These are phyloP conservation scores for Lantana camara DNA, from an alignment of 257 asterid genomes.

Conservation along the genomic window DNA sequence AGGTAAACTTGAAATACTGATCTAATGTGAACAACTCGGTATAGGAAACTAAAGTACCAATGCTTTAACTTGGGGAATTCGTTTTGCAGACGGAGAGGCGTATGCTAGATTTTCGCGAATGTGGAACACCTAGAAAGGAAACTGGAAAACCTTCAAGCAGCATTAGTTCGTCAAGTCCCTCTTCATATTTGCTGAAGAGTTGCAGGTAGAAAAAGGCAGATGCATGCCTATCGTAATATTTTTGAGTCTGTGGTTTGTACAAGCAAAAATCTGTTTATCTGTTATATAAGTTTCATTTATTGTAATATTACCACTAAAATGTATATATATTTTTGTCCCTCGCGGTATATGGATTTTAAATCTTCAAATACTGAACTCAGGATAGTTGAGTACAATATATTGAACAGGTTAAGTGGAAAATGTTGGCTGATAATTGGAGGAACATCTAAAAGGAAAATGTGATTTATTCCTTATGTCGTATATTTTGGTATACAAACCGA, in stretches of 20 bases:
- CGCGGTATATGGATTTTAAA: slow-evolving; percentile 12
- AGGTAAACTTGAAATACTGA: no score
- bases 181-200: slow-evolving; percentile 72
- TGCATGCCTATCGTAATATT: slow-evolving; percentile 15
- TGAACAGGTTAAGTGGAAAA: no score
- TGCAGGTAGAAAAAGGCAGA: slow-evolving; percentile 51
- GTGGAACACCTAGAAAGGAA: slow-evolving; percentile 74
- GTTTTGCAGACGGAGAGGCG: slow-evolving; percentile 71
- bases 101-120: slow-evolving; percentile 82
- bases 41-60: background rate
- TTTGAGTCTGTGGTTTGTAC: slow-evolving; percentile 13
- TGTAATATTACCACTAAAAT: background rate
- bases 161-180: slow-evolving; percentile 53
- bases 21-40: no score
- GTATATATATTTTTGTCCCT: background rate
- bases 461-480: background rate
- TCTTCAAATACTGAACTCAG: no score
- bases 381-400: no score
- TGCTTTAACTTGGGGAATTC: slow-evolving; percentile 2
- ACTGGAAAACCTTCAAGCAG: slow-evolving; percentile 40
- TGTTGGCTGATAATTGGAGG: no score
- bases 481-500: background rate
- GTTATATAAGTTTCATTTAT: slow-evolving; percentile 15
- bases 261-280: slow-evolving; percentile 22
- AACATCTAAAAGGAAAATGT: no score